Conservation (phyloP, 2,329 filamentous ascomycete genomes). For the Cordyceps cicadae region DNA sequence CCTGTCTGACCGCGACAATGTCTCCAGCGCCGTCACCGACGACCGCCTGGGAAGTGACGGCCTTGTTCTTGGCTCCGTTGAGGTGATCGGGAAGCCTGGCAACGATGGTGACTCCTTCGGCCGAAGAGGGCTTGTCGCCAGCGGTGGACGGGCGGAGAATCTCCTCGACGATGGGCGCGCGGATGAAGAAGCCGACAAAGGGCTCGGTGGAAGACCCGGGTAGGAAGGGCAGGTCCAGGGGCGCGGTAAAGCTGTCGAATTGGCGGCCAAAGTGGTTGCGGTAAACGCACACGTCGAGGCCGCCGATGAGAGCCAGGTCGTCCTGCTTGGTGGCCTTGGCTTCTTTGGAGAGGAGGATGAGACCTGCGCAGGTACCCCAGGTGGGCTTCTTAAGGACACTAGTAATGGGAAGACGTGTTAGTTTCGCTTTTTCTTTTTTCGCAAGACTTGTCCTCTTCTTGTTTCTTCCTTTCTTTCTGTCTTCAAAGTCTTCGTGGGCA, state of each 20-base stretch:
- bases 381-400: constrained; percentile 71
- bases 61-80: constrained; percentile 25
- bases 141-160: constrained; percentile 43
- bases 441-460: too few species aligned
- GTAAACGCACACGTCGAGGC: constrained; percentile 81
- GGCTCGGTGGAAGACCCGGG: constrained; percentile 19
- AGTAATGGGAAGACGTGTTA: neutral
- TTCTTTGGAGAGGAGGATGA: constrained; percentile 82
- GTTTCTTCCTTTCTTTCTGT: neutral
- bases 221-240: constrained; percentile 66
- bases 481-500: neutral
- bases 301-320: constrained; percentile 88
- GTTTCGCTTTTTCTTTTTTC: neutral
- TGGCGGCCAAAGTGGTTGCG: constrained; percentile 94
- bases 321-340: constrained; percentile 84
- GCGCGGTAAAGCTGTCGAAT: constrained; percentile 79
- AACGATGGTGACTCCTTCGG: constrained; percentile 38
- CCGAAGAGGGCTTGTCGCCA: constrained; percentile 7
- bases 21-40: constrained; percentile 49
- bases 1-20: constrained; percentile 82
- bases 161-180: constrained; percentile 86
- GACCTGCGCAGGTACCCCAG: constrained; percentile 93
- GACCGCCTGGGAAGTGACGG: constrained; percentile 29
- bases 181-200: constrained; percentile 85
- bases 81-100: constrained; percentile 38